Percentiles rank a stretch among this genome's conserved stretches.
Conservation (phyloP, 1,284 basidiomycete species). For the Tremellales sp. region DNA sequence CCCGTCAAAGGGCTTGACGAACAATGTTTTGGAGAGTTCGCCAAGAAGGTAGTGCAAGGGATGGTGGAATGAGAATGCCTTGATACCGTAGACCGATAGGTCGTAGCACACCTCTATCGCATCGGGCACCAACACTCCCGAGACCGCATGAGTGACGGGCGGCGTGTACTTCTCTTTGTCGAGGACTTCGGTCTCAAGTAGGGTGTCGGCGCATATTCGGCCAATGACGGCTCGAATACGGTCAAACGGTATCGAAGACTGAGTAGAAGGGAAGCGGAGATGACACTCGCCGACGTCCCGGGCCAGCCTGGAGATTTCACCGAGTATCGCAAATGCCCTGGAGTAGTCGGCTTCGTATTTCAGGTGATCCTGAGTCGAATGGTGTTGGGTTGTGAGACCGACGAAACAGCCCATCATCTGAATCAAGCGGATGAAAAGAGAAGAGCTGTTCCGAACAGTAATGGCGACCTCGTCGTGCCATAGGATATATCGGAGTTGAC, state of each 20-base stretch:
- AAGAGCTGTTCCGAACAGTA: conserved; percentile 63
- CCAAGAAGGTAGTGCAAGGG: conserved; percentile 88
- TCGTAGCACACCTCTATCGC: conserved; percentile 53
- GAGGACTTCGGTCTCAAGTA: conserved; percentile 48
- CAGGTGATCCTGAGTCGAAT: conserved; percentile 75
- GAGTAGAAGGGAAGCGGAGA: conserved; percentile 53
- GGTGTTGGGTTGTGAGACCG: conserved; percentile 81
- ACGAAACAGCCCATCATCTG: conserved; percentile 79
- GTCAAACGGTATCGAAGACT: conserved; percentile 55
- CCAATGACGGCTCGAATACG: conserved; percentile 68
- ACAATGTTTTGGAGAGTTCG: conserved; percentile 77
- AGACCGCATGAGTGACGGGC: conserved; percentile 57
- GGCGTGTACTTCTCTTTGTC: conserved; percentile 62
- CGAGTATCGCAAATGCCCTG: conserved; percentile 84
- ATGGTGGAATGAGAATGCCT: conserved; percentile 69
- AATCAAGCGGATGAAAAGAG: conserved; percentile 58
- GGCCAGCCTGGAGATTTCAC: conserved; percentile 79
- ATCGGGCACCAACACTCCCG: conserved; percentile 19
- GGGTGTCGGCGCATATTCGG: conserved; percentile 63
- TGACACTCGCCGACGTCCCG: conserved; percentile 83
- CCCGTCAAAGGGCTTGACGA: too few species aligned
- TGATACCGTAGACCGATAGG: conserved; percentile 61
- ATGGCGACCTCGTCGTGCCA: conserved; percentile 67
- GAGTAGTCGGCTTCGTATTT: conserved; percentile 97
- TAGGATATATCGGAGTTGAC: conserved; percentile 64